phyloP scores from a whole-genome alignment of 2,329 filamentous ascomycete genomes.

The Sporothrix protearum region DNA sequence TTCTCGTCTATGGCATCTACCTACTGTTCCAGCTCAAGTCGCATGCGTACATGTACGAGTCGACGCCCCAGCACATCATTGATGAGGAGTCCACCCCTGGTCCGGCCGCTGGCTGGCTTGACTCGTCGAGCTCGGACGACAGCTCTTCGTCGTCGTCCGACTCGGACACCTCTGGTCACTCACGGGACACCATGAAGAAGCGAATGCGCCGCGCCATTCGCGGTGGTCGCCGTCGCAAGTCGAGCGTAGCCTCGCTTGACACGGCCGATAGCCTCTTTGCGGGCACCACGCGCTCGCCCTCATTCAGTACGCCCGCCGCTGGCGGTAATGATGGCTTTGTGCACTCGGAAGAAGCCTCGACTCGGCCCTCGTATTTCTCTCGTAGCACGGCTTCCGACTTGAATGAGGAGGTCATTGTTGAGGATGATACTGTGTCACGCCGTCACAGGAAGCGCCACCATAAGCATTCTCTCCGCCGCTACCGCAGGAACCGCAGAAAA shows the following conservation, averaged over 20 bases:
- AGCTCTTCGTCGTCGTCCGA: constrained; percentile 51
- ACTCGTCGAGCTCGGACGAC: constrained; percentile 52
- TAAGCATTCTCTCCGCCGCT: constrained; percentile 39
- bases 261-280: constrained; percentile 37
- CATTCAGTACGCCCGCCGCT: constrained; percentile 40
- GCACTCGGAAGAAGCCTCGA: constrained; percentile 39
- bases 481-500: constrained; percentile 46
- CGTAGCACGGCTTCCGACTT: constrained; percentile 39
- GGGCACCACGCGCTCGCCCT: constrained; percentile 40
- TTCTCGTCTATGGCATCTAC: constrained; percentile 79
- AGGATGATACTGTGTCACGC: constrained; percentile 44
- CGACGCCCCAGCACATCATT: constrained; percentile 86
- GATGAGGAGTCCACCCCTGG: constrained; percentile 88
- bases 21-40: constrained; percentile 89
- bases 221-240: constrained; percentile 50
- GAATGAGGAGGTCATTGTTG: constrained; percentile 46
- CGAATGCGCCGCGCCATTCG: constrained; percentile 58
- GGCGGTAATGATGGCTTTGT: constrained; percentile 37
- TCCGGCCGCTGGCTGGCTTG: constrained; percentile 75
- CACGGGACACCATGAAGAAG: constrained; percentile 53
- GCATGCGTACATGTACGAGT: constrained; percentile 87
- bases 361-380: constrained; percentile 37
- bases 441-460: constrained; percentile 37
- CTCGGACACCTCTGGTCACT: constrained; percentile 52
- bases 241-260: constrained; percentile 59